Conservation (phyloP, 176 grass and related monocot species). For the Pontederia paniculata region DNA sequence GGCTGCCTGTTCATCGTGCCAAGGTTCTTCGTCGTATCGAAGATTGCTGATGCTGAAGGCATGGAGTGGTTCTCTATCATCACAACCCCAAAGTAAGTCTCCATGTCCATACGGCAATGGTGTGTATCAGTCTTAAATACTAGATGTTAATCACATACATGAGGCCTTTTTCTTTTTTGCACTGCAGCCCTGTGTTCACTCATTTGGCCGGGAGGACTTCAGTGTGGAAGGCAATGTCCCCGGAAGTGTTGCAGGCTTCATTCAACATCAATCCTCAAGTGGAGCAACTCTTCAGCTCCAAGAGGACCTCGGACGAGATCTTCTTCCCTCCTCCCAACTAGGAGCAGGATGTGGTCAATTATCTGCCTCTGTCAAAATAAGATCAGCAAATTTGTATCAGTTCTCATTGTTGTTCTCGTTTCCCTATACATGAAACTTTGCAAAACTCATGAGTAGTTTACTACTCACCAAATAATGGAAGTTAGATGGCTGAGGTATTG, state of each 20-base stretch:
- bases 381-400: no score
- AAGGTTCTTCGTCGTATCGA: conserved; percentile 70
- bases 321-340: conserved; percentile 55
- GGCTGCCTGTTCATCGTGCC: conserved; percentile 76
- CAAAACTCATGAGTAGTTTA: no score
- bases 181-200: conserved; percentile 58
- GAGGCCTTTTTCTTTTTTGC: no score
- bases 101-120: no score
- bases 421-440: no score
- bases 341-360: not conserved
- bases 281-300: conserved; percentile 57
- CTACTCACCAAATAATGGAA: no score
- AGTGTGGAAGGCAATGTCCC: conserved; percentile 73
- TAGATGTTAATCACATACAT: no score
- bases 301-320: conserved; percentile 61
- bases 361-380: no score
- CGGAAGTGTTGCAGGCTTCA: conserved; percentile 41
- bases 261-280: conserved; percentile 61
- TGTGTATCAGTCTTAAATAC: no score
- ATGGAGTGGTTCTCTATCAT: conserved; percentile 97
- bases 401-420: no score
- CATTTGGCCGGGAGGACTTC: conserved; percentile 60
- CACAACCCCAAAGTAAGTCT: conserved; percentile 61
- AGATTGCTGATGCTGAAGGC: conserved; percentile 64
- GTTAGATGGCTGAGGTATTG: no score